Evolutionary conservation across 148 eudicot species (phyloP), one percentile per base, ranked within the genome.

Genomic region (Polygonum maritimum): DNA sequence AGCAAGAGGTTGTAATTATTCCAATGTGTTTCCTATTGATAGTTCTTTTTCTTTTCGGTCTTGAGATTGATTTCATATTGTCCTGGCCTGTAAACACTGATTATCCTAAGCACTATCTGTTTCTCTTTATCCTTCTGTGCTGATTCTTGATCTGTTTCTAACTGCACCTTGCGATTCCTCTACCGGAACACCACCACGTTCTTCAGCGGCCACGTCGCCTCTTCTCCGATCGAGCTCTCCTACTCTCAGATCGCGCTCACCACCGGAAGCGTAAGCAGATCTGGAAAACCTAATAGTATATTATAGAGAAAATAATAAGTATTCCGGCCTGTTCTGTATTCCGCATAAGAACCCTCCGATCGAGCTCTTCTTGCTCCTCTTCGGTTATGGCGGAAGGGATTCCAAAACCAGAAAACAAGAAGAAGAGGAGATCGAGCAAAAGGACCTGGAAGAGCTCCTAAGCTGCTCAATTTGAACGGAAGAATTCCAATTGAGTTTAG

Each of bases 1-100:
- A 75, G 57, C 40, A 77, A 18, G 83, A 86, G 86, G 77, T 83
- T 62, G 67, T 74, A 7, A 8, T 65, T 60, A 48, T 11, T 44
- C 70, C n/a, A 60, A 71, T 52, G 48, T 31, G 6, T 0, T 5
- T 1, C 11, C 36, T n/a, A 12, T 13, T 60, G 18, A 6, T 76
- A 36, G 7, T 26, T 55, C 38, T n/a, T 31, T n/a, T n/a, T n/a
- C n/a, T 33, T 31, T 11, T 62, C 12, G 63, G 36, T 62, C 5
- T 16, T 62, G 69, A 18, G 69, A 3, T 13, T 33, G 69, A 12
- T 31, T 26, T 62, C 11, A 62, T 31, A 38, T 62, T 62, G 35
- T 26, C 40, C 18, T 33, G 36, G 69, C n/a, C n/a, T 41, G 38
- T 31, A n/a, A n/a, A 8, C 10, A 60, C 26, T 60, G 40, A 31